Conservation (phyloP, 1,284 basidiomycete species). For the Leccinum cinnamomeum region DNA sequence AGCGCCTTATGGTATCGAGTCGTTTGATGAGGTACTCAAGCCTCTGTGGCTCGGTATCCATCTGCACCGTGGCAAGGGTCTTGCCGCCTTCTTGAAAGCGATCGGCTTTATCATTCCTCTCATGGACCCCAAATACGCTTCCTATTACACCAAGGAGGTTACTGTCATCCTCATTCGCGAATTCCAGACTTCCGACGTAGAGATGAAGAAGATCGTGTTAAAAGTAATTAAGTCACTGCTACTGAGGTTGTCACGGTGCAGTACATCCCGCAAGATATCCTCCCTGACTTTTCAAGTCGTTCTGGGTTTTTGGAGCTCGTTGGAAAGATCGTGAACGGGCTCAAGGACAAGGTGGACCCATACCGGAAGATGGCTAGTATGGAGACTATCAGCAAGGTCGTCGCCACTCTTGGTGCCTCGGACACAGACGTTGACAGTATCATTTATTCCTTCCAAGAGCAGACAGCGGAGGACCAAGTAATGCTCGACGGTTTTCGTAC, state of each 20-base stretch:
- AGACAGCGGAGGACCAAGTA: no score
- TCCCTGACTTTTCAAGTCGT: slow-evolving; percentile 34
- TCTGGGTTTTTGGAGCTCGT: no score
- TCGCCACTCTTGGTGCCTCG: no score
- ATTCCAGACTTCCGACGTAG: slow-evolving; percentile 99
- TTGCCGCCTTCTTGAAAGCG: slow-evolving; percentile 97
- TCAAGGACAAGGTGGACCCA: no score
- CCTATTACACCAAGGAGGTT: slow-evolving; percentile 97
- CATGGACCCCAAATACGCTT: slow-evolving; percentile 99
- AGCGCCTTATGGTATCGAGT: slow-evolving; percentile 99
- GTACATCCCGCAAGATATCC: slow-evolving; percentile 95
- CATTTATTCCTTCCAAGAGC: no score
- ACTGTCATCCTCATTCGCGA: slow-evolving; percentile 98
- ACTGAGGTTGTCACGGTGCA: slow-evolving; percentile 94
- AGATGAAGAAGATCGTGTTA: slow-evolving; percentile 94
- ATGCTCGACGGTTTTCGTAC: no score
- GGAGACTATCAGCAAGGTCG: no score
- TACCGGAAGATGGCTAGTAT: no score
- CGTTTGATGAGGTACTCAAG: slow-evolving; percentile 97
- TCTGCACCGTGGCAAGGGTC: slow-evolving; percentile 96
- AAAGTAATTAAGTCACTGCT: slow-evolving; percentile 92
- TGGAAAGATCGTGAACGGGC: no score
- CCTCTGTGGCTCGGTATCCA: slow-evolving; percentile 98
- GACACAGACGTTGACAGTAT: no score
- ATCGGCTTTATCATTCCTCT: slow-evolving; percentile 99